Base-by-base conservation (phyloP, 1,284 basidiomycete species). In the Ceratobasidium papillatum region DNA sequence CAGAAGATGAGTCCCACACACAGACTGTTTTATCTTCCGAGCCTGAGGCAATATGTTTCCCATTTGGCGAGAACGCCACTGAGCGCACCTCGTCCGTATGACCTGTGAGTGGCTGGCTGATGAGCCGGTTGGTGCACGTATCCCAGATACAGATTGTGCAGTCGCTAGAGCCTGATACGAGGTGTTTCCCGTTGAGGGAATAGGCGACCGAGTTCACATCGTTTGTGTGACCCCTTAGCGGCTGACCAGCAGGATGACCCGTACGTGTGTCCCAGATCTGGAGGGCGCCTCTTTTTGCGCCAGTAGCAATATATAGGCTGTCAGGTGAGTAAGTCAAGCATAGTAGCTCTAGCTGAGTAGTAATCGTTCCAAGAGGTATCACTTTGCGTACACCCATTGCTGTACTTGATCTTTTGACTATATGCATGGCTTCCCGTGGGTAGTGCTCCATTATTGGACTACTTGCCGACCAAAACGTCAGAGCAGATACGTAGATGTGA, bases 111-210 rank as follows among this genome's bases (percentile, higher is more conserved):
- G 62, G 62, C 14, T 3, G 4, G 2, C 2, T 4, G 2, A 34
- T 32, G 2, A 34, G 19, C 12, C 4, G 2, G 30, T 45, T 45
- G 19, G 22, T 22, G 12, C 9, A 4, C 9, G 22, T 30, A 66
- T 52, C 38, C 63, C 63, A 52, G 45, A 52, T 36, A 19, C 45
- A 25, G 14, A 66, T 45, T 3, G 47, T 66, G 1, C 45, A 9
- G 25, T 66, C 63, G 25, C 30, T 22, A 2, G 43, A 66, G 27
- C 63, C 63, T 22, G 63, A 49, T 5, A 25, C 45, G 30, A 66
- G 25, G 12, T 14, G 22, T 12, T 2, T 17, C 27, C 30, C 30
- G 30, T 66, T 45, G 49, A 45, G 63, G 14, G 63, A 66, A 25
- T 49, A 49, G n/a, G 45, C 63, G 1, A 66, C 38, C 27, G 62